phyloP scores from a whole-genome alignment of 768 basidiomycete genomes.

The Macrocybe gigantea region DNA sequence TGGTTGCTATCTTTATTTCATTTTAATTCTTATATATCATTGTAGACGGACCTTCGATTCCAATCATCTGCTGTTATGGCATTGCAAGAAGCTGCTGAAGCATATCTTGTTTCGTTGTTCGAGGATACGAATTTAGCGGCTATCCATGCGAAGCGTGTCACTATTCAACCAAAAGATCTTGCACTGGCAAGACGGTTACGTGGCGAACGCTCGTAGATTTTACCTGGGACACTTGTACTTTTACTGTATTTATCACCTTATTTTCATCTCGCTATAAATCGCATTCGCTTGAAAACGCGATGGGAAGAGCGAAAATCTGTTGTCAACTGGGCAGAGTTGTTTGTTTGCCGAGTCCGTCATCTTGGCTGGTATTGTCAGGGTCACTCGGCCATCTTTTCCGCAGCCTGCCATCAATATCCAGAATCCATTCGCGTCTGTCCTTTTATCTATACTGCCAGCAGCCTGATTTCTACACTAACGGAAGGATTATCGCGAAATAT shows the following conservation, averaged over 20 bases:
- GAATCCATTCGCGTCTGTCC: too few relatives aligned
- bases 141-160: constrained; percentile 82
- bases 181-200: constrained; percentile 74
- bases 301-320: too few relatives aligned
- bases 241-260: background rate
- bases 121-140: constrained; percentile 83
- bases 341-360: too few relatives aligned
- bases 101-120: constrained; percentile 72
- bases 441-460: too few relatives aligned
- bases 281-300: too few relatives aligned
- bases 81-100: constrained; percentile 82
- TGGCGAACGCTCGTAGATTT: constrained; percentile 63
- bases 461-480: too few relatives aligned
- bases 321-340: too few relatives aligned
- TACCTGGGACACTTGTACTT: constrained; percentile 1
- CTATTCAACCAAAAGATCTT: constrained; percentile 83
- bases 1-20: constrained; percentile 1
- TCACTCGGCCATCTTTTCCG: too few relatives aligned
- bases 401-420: too few relatives aligned
- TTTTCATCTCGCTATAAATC: too few relatives aligned
- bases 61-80: constrained; percentile 88
- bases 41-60: constrained; percentile 77
- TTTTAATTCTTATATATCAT: constrained; percentile 3
- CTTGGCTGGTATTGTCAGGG: too few relatives aligned
- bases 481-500: too few relatives aligned